Conservation (phyloP, 495 filamentous ascomycete species). For the Filosporella fistucella region DNA sequence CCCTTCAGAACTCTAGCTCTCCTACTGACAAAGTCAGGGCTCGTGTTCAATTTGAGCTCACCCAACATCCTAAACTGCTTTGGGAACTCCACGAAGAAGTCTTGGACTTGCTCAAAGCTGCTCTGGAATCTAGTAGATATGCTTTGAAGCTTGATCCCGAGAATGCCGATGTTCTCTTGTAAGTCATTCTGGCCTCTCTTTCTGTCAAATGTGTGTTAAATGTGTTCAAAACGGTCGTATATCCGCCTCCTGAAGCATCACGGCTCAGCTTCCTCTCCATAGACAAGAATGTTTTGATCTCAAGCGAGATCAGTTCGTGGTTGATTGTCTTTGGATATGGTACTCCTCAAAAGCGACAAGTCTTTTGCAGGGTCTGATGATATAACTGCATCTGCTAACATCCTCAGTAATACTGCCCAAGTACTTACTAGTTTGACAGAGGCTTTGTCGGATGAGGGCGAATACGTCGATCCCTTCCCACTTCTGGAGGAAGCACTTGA, state of each 20-base stretch:
- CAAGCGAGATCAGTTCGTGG: too few species aligned
- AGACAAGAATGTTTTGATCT: too few species aligned
- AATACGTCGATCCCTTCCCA: slow-evolving; percentile 28
- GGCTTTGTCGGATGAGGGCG: slow-evolving; percentile 38
- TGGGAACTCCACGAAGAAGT: slow-evolving; percentile 46
- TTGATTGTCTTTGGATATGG: too few species aligned
- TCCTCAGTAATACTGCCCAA: too few species aligned
- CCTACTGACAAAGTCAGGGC: slow-evolving; percentile 36
- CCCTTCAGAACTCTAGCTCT: neutral
- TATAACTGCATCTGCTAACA: too few species aligned
- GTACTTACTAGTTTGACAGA: slow-evolving; percentile 63
- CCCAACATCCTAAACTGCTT: slow-evolving; percentile 53
- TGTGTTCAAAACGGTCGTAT: too few species aligned
- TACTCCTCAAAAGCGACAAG: too few species aligned
- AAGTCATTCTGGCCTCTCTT: slow-evolving; percentile 11
- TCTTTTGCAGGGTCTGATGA: too few species aligned
- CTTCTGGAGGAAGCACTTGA: slow-evolving; percentile 58
- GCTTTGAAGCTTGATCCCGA: slow-evolving; percentile 54
- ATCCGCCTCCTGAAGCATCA: neutral
- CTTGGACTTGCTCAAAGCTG: slow-evolving; percentile 45
- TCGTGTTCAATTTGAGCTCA: slow-evolving; percentile 60
- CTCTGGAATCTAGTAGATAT: slow-evolving; percentile 55
- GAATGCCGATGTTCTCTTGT: slow-evolving; percentile 61
- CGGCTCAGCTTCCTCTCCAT: too few species aligned
- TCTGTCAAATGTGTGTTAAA: too few species aligned